Evolutionary conservation across 2,329 filamentous ascomycete genomes (phyloP), one percentile per base, ranked within the genome.

Genomic region (Parastagonospora nodorum): DNA sequence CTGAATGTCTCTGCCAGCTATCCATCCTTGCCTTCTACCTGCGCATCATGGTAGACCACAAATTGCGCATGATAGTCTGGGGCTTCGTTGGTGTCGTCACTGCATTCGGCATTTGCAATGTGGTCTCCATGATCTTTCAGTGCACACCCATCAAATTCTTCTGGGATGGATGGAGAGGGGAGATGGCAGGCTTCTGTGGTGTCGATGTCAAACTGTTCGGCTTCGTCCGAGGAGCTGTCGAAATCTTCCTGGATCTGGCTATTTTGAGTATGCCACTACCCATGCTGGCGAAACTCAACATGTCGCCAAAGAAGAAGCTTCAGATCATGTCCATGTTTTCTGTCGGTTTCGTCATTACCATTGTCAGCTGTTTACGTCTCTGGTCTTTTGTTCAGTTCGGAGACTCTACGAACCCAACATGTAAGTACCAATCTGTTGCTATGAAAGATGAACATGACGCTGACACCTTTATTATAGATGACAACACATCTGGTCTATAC

Each of bases 111-210:
- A 33, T 70, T 32, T 57, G 50, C 6, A 69, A 67, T 46, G 48
- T 56, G 4, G 51, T 67, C 32, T 12, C 61, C 16, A 75, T 75
- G 38, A 55, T 64, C n/a, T 64, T 67, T 40, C 72, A 77, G 36
- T 77, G 74, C 48, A 55, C 50, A 5, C 76, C 75, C 1, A 58
- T 77, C 8, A 42, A 50, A 2, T 73, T 68, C 14, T 74, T 74
- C 33, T 77, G 75, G 75, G 59, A 69, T n/a, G 72, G 68, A 15
- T 78, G 75, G 75, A 68, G 66, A 31, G 67, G 67, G 10, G 66
- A 75, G 32, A 66, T 61, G 29, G 19, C 60, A 12, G 73, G 67
- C n/a, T 48, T 61, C 14, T 64, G 60, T 39, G 72, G 70, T 53
- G 68, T 75, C 19, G 61, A 76, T 33, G 67, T 77, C 31, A 71